Percentiles rank a stretch among this genome's conserved stretches.
phyloP scores from a whole-genome alignment of 495 filamentous ascomycete species.

The Aspergillus coremiiformis region DNA sequence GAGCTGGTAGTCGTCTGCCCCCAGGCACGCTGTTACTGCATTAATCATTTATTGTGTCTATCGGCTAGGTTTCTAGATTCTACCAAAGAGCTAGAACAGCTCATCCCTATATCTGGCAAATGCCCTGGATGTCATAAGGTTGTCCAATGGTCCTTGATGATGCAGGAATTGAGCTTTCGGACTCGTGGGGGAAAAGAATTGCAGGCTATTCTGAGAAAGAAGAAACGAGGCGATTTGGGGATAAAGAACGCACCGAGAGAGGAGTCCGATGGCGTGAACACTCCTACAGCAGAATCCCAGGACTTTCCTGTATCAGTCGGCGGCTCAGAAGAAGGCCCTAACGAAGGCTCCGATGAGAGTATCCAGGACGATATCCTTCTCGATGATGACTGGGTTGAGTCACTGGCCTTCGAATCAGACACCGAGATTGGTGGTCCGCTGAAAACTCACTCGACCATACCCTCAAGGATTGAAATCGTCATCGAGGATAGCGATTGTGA shows the following conservation, averaged over 20 bases:
- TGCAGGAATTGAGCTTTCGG: constrained; percentile 72
- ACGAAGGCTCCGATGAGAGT: constrained; percentile 11
- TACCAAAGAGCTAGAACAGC: constrained; percentile 27
- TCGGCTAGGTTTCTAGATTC: constrained; percentile 53
- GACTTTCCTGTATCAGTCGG: constrained; percentile 2
- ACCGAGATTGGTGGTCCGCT: constrained; percentile 15
- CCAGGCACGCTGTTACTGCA: constrained; percentile 53
- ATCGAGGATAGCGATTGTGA: constrained; percentile 61
- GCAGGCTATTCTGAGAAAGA: constrained; percentile 53
- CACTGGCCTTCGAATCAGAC: constrained; percentile 30
- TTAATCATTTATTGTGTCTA: constrained; percentile 72
- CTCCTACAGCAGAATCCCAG: constrained; percentile 1
- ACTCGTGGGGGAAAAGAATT: constrained; percentile 58
- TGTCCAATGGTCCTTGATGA: constrained; percentile 67
- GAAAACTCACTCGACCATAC: constrained; percentile 9
- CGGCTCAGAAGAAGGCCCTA: not conserved
- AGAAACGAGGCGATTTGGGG: constrained; percentile 20
- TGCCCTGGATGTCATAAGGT: constrained; percentile 64
- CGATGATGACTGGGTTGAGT: constrained; percentile 31
- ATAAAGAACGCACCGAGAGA: not conserved
- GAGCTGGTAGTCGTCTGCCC: constrained; percentile 65
- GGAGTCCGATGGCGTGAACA: not conserved
- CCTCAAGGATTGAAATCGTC: constrained; percentile 31
- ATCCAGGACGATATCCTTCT: constrained; percentile 27
- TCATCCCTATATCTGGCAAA: constrained; percentile 61